Evolutionary conservation across 1,284 basidiomycete genomes (phyloP).

Genomic region (Trichosporon faecale): DNA sequence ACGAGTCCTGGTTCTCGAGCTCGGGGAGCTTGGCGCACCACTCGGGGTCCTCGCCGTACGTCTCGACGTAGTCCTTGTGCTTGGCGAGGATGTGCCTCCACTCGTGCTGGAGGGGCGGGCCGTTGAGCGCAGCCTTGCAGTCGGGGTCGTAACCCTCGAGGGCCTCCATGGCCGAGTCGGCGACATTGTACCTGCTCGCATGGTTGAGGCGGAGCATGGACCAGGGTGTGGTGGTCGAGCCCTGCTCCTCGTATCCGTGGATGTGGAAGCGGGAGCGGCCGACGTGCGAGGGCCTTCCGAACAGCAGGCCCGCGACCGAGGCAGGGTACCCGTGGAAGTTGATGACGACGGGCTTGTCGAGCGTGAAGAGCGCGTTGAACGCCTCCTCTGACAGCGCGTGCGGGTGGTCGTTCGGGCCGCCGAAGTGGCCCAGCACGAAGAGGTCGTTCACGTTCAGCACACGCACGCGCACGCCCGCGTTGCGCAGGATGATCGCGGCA

Average conservation of each 20-base stretch:
- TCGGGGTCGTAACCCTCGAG: constrained; percentile 41
- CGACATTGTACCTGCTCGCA: constrained; percentile 54
- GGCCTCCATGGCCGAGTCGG: constrained; percentile 50
- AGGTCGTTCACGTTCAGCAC: constrained; percentile 67
- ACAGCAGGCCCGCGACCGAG: constrained; percentile 49
- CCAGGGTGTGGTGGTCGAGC: constrained; percentile 56
- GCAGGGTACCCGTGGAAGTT: constrained; percentile 70
- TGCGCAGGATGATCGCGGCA: constrained; percentile 68
- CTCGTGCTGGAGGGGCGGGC: constrained; percentile 45
- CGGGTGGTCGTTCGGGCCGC: constrained; percentile 27
- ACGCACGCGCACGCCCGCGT: constrained; percentile 66
- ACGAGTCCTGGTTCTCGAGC: constrained; percentile 19
- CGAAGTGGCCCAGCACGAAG: constrained; percentile 56
- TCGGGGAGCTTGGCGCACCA: constrained; percentile 46
- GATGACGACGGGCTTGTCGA: constrained; percentile 66
- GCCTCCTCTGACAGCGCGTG: constrained; percentile 65
- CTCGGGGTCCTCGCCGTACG: constrained; percentile 48
- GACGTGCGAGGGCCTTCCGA: constrained; percentile 47
- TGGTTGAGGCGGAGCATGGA: constrained; percentile 55
- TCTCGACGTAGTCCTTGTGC: constrained; percentile 51
- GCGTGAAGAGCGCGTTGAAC: constrained; percentile 69
- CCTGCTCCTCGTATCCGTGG: constrained; percentile 54
- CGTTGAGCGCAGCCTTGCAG: constrained; percentile 43
- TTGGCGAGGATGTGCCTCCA: constrained; percentile 50
- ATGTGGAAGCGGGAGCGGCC: constrained; percentile 50